Evolutionary conservation across 257 asterid species (phyloP).

Genomic region (Coffea eugenioides): DNA sequence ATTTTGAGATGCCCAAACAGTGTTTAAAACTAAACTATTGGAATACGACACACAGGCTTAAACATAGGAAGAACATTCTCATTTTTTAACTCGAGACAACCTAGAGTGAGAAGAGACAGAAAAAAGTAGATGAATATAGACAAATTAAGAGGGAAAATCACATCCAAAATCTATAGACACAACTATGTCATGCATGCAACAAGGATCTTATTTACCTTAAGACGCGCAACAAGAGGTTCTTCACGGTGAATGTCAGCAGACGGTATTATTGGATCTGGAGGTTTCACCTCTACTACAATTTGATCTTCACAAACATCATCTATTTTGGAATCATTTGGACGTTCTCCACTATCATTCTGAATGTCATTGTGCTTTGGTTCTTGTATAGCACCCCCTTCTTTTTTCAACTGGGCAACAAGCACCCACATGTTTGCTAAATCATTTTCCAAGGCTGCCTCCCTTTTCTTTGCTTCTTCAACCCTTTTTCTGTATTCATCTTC

Average conservation of each 20-base stretch:
- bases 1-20: background rate
- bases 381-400: constrained; percentile 47
- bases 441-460: constrained; percentile 88
- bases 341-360: constrained; percentile 35
- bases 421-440: constrained; percentile 99
- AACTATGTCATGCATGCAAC: background rate
- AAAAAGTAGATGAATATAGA: constrained; percentile 16
- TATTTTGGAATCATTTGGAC: constrained; percentile 35
- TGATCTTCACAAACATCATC: constrained; percentile 39
- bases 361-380: constrained; percentile 41
- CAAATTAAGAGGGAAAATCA: background rate
- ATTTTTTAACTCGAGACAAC: background rate
- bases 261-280: constrained; percentile 33
- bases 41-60: background rate
- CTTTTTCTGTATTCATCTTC: constrained; percentile 81
- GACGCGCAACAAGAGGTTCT: constrained; percentile 84
- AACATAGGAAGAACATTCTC: background rate
- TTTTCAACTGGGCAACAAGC: constrained; percentile 90
- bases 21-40: background rate
- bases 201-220: constrained; percentile 52
- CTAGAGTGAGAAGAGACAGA: background rate
- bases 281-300: constrained; percentile 33
- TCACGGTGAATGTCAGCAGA: constrained; percentile 49
- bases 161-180: constrained; percentile 8
- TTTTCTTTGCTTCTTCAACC: constrained; percentile 77